A percentile compares a stretch with the other conserved stretches of the same genome.
phyloP scores from a whole-genome alignment of 257 asterid species.

The Solanum commersonii region DNA sequence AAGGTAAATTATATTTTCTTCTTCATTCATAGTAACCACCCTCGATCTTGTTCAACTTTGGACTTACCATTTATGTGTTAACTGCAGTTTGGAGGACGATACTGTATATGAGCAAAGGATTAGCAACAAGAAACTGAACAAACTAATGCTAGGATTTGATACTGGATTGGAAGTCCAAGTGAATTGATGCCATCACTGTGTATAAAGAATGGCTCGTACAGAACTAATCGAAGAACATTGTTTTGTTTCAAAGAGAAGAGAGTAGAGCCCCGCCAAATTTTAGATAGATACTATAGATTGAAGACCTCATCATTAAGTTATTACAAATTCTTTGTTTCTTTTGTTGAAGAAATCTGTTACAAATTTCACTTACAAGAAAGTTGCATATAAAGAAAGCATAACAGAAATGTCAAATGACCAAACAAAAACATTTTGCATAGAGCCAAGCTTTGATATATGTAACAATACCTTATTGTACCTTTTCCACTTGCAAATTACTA shows the following conservation, averaged over 20 bases:
- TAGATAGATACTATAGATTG: not conserved
- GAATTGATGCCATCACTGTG: not conserved
- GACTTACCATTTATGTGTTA: not conserved
- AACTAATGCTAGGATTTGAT: conserved; percentile 68
- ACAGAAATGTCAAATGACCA: not conserved
- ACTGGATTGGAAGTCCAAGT: conserved; percentile 1
- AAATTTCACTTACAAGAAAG: not conserved
- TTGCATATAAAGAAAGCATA: not conserved
- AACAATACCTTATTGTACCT: not conserved
- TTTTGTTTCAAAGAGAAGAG: not conserved
- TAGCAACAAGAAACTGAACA: conserved; percentile 64
- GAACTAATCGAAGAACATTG: not conserved
- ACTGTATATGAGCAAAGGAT: conserved; percentile 55
- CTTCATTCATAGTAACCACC: not conserved
- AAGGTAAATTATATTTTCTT: not conserved
- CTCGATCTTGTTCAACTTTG: not conserved
- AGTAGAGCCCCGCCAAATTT: not conserved
- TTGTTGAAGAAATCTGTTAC: not conserved
- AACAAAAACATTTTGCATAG: not conserved
- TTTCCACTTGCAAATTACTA: not conserved
- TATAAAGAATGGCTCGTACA: not conserved
- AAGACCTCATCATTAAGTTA: not conserved
- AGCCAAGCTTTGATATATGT: not conserved
- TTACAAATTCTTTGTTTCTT: not conserved
- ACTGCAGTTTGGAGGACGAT: conserved; percentile 42